phyloP scores from a whole-genome alignment of 176 grass and related monocot species.

The Zoysia japonica region DNA sequence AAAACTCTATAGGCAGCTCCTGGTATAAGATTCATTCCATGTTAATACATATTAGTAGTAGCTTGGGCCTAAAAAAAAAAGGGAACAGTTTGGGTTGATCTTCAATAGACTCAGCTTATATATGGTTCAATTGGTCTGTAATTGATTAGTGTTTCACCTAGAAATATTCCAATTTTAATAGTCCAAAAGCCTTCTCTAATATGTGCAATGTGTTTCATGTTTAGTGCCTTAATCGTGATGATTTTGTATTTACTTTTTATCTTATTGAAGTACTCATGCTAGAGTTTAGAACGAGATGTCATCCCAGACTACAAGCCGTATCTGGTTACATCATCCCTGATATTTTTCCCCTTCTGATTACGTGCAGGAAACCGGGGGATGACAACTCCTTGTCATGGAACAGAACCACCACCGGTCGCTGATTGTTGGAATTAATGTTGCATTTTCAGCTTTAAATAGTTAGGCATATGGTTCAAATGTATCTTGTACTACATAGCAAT shows the following conservation, averaged over 20 bases:
- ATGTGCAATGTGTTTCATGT: background rate
- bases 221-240: background rate
- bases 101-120: background rate
- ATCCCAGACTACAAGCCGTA: background rate
- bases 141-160: background rate
- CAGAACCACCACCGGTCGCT: conserved; percentile 48
- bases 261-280: background rate
- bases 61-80: background rate
- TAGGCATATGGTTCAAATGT: conserved; percentile 37
- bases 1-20: background rate
- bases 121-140: background rate
- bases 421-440: conserved; percentile 33
- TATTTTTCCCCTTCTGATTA: conserved; percentile 2
- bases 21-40: background rate
- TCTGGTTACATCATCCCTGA: conserved; percentile 28
- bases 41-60: background rate
- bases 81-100: background rate
- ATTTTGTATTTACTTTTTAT: background rate
- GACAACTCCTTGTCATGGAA: conserved; percentile 87
- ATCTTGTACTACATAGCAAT: conserved; percentile 52
- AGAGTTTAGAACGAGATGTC: background rate
- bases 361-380: conserved; percentile 77
- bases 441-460: conserved; percentile 12
- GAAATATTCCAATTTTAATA: background rate
- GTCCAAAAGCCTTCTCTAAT: background rate